These are phyloP conservation scores for Cladosporium sphaerospermum DNA, from an alignment of 2,329 filamentous ascomycete genomes.

Conservation along the genomic window DNA sequence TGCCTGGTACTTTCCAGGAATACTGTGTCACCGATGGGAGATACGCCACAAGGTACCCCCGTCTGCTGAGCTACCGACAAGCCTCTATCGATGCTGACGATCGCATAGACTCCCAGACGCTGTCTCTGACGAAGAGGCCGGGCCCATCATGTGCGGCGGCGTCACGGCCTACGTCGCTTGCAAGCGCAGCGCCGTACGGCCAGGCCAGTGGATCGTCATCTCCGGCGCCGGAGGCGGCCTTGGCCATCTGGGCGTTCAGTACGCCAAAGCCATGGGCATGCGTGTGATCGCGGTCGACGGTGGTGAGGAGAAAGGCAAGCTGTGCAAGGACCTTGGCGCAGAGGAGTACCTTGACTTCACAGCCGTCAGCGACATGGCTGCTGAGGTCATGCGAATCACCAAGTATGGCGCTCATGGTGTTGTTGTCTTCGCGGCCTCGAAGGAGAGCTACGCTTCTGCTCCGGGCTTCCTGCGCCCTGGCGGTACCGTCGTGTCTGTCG, in stretches of 20 bases:
- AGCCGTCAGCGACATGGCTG: conserved; percentile 29
- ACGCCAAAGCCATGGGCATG: conserved; percentile 31
- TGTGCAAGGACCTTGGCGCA: conserved; percentile 34
- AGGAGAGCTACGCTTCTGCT: conserved; percentile 31
- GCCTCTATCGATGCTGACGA: conserved; percentile 28
- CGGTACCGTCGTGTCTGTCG: conserved; percentile 34
- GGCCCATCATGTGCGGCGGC: conserved; percentile 35
- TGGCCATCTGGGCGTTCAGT: conserved; percentile 27
- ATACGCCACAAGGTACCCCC: conserved; percentile 26
- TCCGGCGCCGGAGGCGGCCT: conserved; percentile 33
- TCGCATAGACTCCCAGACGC: conserved; percentile 35
- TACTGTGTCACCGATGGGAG: conserved; percentile 31
- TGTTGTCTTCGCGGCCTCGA: conserved; percentile 33
- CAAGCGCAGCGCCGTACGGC: conserved; percentile 30
- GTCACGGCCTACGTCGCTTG: conserved; percentile 31
- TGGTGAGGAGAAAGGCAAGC: conserved; percentile 31
- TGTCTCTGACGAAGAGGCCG: conserved; percentile 33
- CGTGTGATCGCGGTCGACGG: conserved; percentile 36
- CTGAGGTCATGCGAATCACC: conserved; percentile 32
- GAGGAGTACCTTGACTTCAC: conserved; percentile 35
- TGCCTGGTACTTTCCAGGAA: conserved; percentile 34
- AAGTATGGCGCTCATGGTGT: conserved; percentile 34
- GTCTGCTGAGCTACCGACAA: too few species aligned
- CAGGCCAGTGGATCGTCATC: conserved; percentile 36
- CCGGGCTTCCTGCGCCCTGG: conserved; percentile 30